phyloP scores from a whole-genome alignment of 2,329 filamentous ascomycete species.

The Xylariales sp. region DNA sequence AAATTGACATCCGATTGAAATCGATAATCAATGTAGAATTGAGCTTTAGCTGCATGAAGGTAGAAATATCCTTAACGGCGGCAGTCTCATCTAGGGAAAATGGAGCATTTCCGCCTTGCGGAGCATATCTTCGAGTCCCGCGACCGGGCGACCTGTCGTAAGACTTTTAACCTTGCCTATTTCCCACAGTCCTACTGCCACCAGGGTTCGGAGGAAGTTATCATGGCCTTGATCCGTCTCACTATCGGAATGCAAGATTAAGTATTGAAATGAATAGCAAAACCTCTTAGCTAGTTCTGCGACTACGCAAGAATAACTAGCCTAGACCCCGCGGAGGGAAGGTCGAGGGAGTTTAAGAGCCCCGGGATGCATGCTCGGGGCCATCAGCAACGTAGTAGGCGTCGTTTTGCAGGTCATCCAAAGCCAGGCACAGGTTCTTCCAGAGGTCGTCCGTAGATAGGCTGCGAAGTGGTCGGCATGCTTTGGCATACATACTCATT shows the following conservation, averaged over 20 bases:
- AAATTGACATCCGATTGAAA: conserved; percentile 41
- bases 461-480: conserved; percentile 29
- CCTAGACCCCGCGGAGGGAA: not conserved
- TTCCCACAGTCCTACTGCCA: conserved; percentile 23
- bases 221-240: conserved; percentile 27
- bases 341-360: not conserved
- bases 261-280: not conserved
- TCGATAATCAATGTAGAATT: conserved; percentile 1
- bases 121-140: conserved; percentile 39
- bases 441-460: conserved; percentile 47
- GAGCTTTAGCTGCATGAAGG: conserved; percentile 48
- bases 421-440: conserved; percentile 45
- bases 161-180: conserved; percentile 16
- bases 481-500: conserved; percentile 33
- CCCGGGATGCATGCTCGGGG: conserved; percentile 19
- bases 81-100: conserved; percentile 53
- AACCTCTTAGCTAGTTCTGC: not conserved
- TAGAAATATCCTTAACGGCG: conserved; percentile 56
- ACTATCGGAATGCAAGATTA: not conserved
- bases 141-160: conserved; percentile 18
- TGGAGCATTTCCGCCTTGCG: conserved; percentile 42
- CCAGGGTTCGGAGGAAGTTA: conserved; percentile 22
- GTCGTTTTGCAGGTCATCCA: conserved; percentile 38
- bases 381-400: conserved; percentile 52
- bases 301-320: too few relatives aligned